phyloP scores from a whole-genome alignment of 108 stramenopile species.

The Skeletonema grethae region DNA sequence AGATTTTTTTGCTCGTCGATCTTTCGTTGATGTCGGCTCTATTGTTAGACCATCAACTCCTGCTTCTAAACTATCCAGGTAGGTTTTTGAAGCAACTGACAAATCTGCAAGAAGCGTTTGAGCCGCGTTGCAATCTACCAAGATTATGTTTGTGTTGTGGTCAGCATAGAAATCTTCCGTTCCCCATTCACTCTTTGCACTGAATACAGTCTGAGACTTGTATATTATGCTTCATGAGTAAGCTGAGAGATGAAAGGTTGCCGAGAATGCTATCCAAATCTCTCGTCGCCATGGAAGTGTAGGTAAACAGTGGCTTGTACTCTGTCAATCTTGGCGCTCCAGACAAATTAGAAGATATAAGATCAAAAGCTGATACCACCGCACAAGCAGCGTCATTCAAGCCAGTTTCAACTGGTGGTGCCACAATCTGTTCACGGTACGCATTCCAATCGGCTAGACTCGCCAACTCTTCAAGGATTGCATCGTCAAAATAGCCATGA shows the following conservation, averaged over 20 bases:
- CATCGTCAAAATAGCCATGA: slow-evolving; percentile 58
- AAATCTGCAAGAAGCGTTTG: slow-evolving; percentile 49
- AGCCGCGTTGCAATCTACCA: slow-evolving; percentile 35
- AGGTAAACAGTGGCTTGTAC: slow-evolving; percentile 43
- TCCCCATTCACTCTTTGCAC: slow-evolving; percentile 9
- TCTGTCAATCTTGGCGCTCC: slow-evolving; percentile 9
- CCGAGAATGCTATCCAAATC: slow-evolving; percentile 14
- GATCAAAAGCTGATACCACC: slow-evolving; percentile 29
- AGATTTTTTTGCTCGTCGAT: slow-evolving; percentile 17
- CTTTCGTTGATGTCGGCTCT: slow-evolving; percentile 20
- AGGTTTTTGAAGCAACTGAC: slow-evolving; percentile 24
- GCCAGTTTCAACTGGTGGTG: not conserved
- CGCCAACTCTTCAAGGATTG: slow-evolving; percentile 41
- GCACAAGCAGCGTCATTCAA: slow-evolving; percentile 31
- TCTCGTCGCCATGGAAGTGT: slow-evolving; percentile 31
- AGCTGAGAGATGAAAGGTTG: slow-evolving; percentile 22
- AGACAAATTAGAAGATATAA: slow-evolving; percentile 16
- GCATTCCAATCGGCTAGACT: slow-evolving; percentile 3
- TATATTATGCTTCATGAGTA: slow-evolving; percentile 11
- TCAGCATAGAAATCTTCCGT: slow-evolving; percentile 38
- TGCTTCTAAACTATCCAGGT: slow-evolving; percentile 3
- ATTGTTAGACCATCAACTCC: slow-evolving; percentile 5
- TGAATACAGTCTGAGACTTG: slow-evolving; percentile 4
- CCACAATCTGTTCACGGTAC: slow-evolving; percentile 3
- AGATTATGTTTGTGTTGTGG: slow-evolving; percentile 28